Evolutionary conservation across 1,139 yeast genomes (phyloP).

Genomic region (Lodderomyces parapsilosis): DNA sequence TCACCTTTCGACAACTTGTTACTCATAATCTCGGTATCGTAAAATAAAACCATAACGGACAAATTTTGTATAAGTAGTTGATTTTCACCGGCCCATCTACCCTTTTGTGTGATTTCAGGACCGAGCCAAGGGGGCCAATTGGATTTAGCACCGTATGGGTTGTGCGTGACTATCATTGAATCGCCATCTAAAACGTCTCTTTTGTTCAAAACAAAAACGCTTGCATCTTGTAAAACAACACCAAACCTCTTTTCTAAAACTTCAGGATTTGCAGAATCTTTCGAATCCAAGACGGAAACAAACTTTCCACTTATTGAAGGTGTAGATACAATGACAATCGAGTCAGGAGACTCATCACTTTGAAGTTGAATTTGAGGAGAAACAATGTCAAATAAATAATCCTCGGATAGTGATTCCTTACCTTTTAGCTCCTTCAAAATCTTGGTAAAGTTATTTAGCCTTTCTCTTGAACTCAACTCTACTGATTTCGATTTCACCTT

Average conservation of each 20-base stretch:
- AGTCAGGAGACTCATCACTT: conserved; percentile 59
- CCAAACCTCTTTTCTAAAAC: conserved; percentile 41
- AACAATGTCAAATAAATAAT: conserved; percentile 66
- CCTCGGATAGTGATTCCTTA: conserved; percentile 53
- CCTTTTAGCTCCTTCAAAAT: conserved; percentile 45
- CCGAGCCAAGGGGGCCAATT: conserved; percentile 53
- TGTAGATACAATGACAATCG: conserved; percentile 51
- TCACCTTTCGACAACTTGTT: conserved; percentile 15
- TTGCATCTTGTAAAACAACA: conserved; percentile 36
- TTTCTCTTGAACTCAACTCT: conserved; percentile 20
- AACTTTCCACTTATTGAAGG: conserved; percentile 42
- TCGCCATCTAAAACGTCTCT: conserved; percentile 11
- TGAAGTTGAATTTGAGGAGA: conserved; percentile 87
- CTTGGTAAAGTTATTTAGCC: conserved; percentile 48
- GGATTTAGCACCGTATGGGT: conserved; percentile 36
- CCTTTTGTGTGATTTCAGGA: conserved; percentile 40
- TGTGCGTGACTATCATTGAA: conserved; percentile 18
- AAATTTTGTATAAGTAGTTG: conserved; percentile 38
- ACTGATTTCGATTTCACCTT: conserved; percentile 2
- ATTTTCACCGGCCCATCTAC: conserved; percentile 35
- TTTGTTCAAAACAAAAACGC: conserved; percentile 39
- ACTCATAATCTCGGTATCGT: conserved; percentile 31
- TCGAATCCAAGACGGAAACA: conserved; percentile 33
- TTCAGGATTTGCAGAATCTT: conserved; percentile 22
- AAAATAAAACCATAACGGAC: conserved; percentile 37